phyloP scores from a whole-genome alignment of 148 eudicot genomes.

The Euryodendron excelsum region DNA sequence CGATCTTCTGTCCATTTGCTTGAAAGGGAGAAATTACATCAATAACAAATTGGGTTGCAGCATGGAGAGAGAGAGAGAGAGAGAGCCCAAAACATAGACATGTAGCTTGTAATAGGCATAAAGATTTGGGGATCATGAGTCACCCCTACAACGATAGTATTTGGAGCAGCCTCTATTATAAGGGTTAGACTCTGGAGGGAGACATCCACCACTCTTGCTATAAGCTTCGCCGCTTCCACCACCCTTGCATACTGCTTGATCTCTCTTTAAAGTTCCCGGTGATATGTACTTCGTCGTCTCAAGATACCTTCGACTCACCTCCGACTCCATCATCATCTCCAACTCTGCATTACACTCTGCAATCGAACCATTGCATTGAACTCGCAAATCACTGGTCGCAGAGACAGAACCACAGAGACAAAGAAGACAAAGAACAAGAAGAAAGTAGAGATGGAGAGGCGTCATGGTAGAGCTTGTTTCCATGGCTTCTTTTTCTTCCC shows the following conservation, averaged over 20 bases:
- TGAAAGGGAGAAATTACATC: neutral
- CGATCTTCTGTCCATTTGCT: neutral
- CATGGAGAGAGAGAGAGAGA: neutral
- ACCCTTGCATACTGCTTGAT: slow-evolving; percentile 63
- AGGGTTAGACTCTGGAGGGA: slow-evolving; percentile 11
- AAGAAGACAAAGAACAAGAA: neutral
- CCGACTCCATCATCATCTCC: slow-evolving; percentile 53
- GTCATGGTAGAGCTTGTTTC: neutral
- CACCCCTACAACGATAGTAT: slow-evolving; percentile 9
- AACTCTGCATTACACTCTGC: slow-evolving; percentile 41
- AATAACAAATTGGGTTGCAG: neutral
- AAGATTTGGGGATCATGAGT: neutral
- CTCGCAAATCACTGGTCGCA: neutral
- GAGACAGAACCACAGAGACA: neutral
- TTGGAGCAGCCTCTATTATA: slow-evolving; percentile 13
- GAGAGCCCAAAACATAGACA: neutral
- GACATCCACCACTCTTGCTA: slow-evolving; percentile 1
- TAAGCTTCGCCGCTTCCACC: slow-evolving; percentile 47
- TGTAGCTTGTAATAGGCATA: neutral
- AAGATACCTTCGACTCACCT: slow-evolving; percentile 42
- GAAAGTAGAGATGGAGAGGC: neutral
- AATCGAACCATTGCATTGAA: slow-evolving; percentile 45
- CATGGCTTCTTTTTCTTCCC: neutral
- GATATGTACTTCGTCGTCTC: slow-evolving; percentile 49
- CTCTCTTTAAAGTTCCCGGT: slow-evolving; percentile 46